phyloP scores from a whole-genome alignment of 164 flowering plant genomes.

The Akebia trifoliata region DNA sequence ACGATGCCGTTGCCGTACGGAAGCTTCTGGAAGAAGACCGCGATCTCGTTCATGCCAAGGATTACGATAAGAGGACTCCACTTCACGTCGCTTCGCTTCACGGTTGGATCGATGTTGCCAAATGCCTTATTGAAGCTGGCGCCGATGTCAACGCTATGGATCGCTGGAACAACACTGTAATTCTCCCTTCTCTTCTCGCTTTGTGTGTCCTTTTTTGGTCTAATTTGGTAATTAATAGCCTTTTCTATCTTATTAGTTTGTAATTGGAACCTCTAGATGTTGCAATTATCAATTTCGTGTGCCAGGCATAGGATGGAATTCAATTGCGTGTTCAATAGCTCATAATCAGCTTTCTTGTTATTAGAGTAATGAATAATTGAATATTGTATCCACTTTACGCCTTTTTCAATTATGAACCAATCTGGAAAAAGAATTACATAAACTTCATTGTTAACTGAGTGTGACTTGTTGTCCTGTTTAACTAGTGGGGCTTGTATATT shows the following conservation, averaged over 20 bases:
- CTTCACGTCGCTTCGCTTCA: slow-evolving; percentile 95
- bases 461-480: too few species aligned
- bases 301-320: neutral
- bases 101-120: slow-evolving; percentile 92
- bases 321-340: neutral
- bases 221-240: neutral
- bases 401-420: too few species aligned
- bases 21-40: slow-evolving; percentile 89
- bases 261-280: neutral
- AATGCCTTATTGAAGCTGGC: slow-evolving; percentile 65
- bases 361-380: too few species aligned
- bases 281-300: neutral
- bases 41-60: slow-evolving; percentile 71
- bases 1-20: slow-evolving; percentile 72
- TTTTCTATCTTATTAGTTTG: neutral
- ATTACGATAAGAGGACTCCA: slow-evolving; percentile 87
- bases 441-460: too few species aligned
- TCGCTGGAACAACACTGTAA: slow-evolving; percentile 97
- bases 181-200: neutral
- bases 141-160: slow-evolving; percentile 98
- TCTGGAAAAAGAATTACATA: too few species aligned
- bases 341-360: neutral
- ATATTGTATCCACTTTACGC: too few species aligned
- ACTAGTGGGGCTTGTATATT: too few species aligned
- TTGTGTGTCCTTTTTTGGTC: neutral